Conservation (phyloP, 78 protist species). For the Creolimax fragrantissima region DNA sequence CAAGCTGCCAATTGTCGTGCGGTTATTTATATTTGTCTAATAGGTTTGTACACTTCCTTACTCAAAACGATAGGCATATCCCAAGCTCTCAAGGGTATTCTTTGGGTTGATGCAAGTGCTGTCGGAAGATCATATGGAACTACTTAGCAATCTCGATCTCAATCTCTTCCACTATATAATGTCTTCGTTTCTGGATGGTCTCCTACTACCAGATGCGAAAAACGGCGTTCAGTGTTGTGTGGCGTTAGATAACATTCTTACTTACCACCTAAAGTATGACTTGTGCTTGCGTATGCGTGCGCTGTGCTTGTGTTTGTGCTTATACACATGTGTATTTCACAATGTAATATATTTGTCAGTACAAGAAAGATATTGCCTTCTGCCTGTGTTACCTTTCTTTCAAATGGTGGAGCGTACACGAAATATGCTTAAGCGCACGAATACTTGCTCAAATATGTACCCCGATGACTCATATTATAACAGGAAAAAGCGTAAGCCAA, state of each 20-base stretch:
- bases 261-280: not conserved
- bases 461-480: no score
- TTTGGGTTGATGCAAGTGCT: conserved; percentile 14
- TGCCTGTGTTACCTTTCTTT: no score
- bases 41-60: no score
- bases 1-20: no score
- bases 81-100: conserved; percentile 26
- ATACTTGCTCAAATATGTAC: no score
- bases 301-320: no score
- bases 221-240: conserved; percentile 2
- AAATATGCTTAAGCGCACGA: no score
- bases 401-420: no score
- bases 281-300: not conserved
- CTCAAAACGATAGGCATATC: conserved; percentile 42
- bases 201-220: conserved; percentile 2
- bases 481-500: not conserved
- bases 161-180: conserved; percentile 7
- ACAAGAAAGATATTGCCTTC: no score
- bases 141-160: not conserved
- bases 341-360: no score
- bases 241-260: conserved; percentile 26
- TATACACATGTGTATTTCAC: no score
- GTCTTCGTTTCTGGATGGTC: not conserved
- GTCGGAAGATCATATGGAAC: not conserved
- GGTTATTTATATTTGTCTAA: no score